Conservation (phyloP, 2,329 filamentous ascomycete species). For the Thelonectria rubi region DNA sequence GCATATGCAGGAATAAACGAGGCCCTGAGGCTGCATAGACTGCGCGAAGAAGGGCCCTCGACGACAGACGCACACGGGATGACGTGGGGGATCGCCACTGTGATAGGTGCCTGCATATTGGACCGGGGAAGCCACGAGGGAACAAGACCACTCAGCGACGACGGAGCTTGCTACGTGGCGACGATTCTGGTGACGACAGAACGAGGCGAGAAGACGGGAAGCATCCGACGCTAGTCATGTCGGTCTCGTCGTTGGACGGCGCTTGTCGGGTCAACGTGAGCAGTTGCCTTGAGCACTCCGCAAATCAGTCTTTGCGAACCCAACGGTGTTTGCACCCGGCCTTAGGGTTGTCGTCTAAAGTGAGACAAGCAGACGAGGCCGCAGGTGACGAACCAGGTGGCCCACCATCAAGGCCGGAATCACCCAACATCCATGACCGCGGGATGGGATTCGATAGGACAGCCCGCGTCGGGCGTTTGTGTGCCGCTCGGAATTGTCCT, state of each 20-base stretch:
- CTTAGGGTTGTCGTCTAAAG: constrained; percentile 16
- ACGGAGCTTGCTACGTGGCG: constrained; percentile 21
- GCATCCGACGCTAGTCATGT: constrained; percentile 12
- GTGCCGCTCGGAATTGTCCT: no score
- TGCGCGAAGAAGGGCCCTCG: not conserved
- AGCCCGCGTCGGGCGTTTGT: no score
- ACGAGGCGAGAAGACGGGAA: not conserved
- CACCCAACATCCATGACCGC: no score
- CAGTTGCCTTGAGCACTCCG: constrained; percentile 6
- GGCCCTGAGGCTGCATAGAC: not conserved
- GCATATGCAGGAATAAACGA: not conserved
- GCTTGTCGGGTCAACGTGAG: constrained; percentile 1
- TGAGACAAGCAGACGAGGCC: constrained; percentile 33
- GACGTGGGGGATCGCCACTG: not conserved
- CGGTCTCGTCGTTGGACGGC: constrained; percentile 1
- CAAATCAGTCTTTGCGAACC: constrained; percentile 12
- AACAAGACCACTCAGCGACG: not conserved
- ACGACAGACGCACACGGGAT: not conserved
- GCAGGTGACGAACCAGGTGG: constrained; percentile 20
- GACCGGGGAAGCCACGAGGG: not conserved
- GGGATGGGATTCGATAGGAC: no score
- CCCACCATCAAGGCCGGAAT: not conserved
- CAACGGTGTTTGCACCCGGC: constrained; percentile 11
- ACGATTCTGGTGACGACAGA: constrained; percentile 6
- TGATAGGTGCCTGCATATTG: constrained; percentile 3